Conservation (phyloP, 441 rosid genomes). For the Iberis amara region DNA sequence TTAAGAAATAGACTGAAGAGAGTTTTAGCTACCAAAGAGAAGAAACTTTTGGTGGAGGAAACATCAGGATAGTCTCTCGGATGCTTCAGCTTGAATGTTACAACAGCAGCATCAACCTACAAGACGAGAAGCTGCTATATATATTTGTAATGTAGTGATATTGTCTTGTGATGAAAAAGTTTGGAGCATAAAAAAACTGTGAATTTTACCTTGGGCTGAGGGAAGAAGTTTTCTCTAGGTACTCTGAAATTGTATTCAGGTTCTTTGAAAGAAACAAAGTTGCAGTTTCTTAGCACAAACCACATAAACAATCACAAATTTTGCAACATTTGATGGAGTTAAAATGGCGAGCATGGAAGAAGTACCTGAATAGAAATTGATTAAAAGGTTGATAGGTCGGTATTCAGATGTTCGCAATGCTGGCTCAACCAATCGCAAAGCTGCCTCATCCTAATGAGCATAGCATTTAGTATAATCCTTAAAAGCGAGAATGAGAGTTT, state of each 20-base stretch:
- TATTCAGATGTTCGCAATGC: slow-evolving; percentile 60
- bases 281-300: neutral
- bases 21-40: slow-evolving; percentile 61
- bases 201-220: slow-evolving; percentile 77
- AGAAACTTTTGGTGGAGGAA: slow-evolving; percentile 69
- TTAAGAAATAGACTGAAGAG: slow-evolving; percentile 1
- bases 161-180: slow-evolving; percentile 13
- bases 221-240: slow-evolving; percentile 76
- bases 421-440: slow-evolving; percentile 59
- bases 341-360: slow-evolving; percentile 14
- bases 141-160: neutral
- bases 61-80: slow-evolving; percentile 71
- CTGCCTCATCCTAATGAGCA: slow-evolving; percentile 67
- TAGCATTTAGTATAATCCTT: neutral
- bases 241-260: slow-evolving; percentile 71
- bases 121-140: slow-evolving; percentile 1
- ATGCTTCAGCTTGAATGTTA: slow-evolving; percentile 72
- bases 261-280: slow-evolving; percentile 44
- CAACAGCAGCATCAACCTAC: slow-evolving; percentile 96
- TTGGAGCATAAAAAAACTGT: slow-evolving; percentile 1
- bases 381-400: slow-evolving; percentile 69
- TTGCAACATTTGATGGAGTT: neutral
- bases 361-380: slow-evolving; percentile 77
- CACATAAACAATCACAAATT: neutral
- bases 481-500: neutral